Base-by-base conservation (phyloP, 495 filamentous ascomycete genomes). In the Aspergillus sclerotiicarbonarius region DNA sequence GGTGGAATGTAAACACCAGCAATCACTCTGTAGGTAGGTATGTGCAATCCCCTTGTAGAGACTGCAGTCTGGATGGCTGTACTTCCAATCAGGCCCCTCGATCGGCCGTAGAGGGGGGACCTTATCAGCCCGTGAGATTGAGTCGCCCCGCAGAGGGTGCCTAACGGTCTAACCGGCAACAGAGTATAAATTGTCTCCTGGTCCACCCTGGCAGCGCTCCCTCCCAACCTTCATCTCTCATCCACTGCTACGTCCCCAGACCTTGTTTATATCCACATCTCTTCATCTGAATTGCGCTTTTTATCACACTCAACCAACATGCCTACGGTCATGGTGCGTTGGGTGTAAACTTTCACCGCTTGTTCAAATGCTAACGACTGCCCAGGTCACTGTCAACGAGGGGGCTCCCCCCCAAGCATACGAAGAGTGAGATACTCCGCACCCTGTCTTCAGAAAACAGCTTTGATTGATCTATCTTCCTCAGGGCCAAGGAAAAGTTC, bases 381-480 rank as follows among this genome's bases (percentile, higher is more conserved):
- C 48, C 31, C 61, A 96, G 92, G 83, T 96, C 56, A 92, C 91
- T 59, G 76, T 89, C 63, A 95, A 93, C 74, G 72, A 83, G 2
- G 79, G 81, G 51, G 82, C 85, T 52, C 77, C 79, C 52, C 58
- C 72, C 9, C 81, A 81, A 32, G 76, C 92, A 62, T 73, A 94
- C 39, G 74, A 84, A 19, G 83, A 83, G 85, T 91, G 67, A 59
- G 79, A 50, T 3, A n/a, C 47, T 25, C 30, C 35, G 53, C 32
- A 6, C 20, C 41, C 29, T 16, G 18, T 12, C 35, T 13, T 37
- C 35, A 12, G n/a, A 16, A 1, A 39, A 33, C 33, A 25, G n/a
- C 46, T 9, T 39, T 63, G 68, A 48, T 19, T 8, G 13, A 30
- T 47, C 29, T 48, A 32, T 50, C 16, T 32, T 45, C 33, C 44